Evolutionary conservation across 2,329 filamentous ascomycete species (phyloP).

Genomic region (Rutstroemia sydowiana): DNA sequence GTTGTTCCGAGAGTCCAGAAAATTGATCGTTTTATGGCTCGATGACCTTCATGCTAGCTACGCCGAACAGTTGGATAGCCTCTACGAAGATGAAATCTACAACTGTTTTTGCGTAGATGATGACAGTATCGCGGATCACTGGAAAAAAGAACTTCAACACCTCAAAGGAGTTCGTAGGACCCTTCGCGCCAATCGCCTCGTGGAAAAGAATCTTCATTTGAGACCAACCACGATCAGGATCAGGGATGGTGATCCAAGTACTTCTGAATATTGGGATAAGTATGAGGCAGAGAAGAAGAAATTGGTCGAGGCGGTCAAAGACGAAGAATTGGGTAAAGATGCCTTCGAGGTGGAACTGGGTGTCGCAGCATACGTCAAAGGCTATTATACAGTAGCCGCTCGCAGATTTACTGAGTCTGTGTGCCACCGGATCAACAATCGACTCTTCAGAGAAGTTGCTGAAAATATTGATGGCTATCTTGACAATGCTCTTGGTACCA

Average conservation of each 20-base stretch:
- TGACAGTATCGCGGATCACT: conserved; percentile 39
- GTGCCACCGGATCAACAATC: conserved; percentile 15
- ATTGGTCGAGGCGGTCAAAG: conserved; percentile 6
- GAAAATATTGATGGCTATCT: conserved; percentile 10
- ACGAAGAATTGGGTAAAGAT: conserved; percentile 44
- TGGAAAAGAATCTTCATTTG: conserved; percentile 5
- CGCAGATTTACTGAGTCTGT: conserved; percentile 52
- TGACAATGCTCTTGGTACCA: conserved; percentile 11
- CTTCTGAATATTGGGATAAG: too few species aligned
- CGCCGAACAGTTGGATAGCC: not conserved
- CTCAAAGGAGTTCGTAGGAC: conserved; percentile 43
- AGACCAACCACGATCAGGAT: not conserved
- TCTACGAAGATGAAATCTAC: conserved; percentile 14
- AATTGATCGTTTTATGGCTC: conserved; percentile 12
- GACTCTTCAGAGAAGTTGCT: conserved; percentile 10
- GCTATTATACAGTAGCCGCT: conserved; percentile 62
- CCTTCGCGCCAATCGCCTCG: conserved; percentile 39
- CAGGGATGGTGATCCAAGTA: conserved; percentile 1
- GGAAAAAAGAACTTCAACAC: conserved; percentile 38
- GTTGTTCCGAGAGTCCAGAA: conserved; percentile 10
- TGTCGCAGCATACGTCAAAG: conserved; percentile 55
- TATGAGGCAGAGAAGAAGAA: conserved; percentile 3
- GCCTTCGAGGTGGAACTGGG: conserved; percentile 52
- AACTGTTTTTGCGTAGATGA: conserved; percentile 16
- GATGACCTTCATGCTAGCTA: conserved; percentile 5